Conservation (phyloP, 2,329 filamentous ascomycete genomes). For the Neofusicoccum ribis region DNA sequence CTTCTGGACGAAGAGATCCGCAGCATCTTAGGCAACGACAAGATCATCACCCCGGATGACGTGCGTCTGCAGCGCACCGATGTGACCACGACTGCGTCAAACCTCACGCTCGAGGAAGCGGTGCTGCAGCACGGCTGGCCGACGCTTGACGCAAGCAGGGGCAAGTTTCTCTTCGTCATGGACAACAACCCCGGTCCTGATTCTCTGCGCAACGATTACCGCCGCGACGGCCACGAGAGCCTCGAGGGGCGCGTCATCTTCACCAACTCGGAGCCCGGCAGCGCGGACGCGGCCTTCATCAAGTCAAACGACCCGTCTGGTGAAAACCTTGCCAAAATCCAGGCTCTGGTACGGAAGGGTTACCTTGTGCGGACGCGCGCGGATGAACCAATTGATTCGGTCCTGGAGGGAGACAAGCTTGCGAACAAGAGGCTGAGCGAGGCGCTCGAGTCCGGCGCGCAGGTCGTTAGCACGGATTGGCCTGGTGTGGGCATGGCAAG, state of each 20-base stretch:
- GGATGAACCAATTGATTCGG: slow-evolving; percentile 48
- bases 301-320: slow-evolving; percentile 49
- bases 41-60: slow-evolving; percentile 52
- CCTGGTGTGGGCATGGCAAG: slow-evolving; percentile 49
- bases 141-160: slow-evolving; percentile 45
- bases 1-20: slow-evolving; percentile 51
- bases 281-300: slow-evolving; percentile 50
- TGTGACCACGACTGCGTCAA: neutral
- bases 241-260: slow-evolving; percentile 51
- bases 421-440: slow-evolving; percentile 41
- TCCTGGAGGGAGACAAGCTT: slow-evolving; percentile 40
- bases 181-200: slow-evolving; percentile 42
- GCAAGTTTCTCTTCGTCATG: slow-evolving; percentile 53
- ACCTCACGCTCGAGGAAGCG: slow-evolving; percentile 48
- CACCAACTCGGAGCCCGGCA: slow-evolving; percentile 50
- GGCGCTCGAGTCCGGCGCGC: slow-evolving; percentile 50
- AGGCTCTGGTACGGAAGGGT: slow-evolving; percentile 46
- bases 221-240: slow-evolving; percentile 32
- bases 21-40: slow-evolving; percentile 40
- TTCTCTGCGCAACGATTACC: slow-evolving; percentile 43
- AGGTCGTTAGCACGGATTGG: slow-evolving; percentile 53
- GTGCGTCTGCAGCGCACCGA: slow-evolving; percentile 32
- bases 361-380: slow-evolving; percentile 54
- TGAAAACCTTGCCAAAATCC: slow-evolving; percentile 43
- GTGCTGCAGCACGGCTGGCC: slow-evolving; percentile 53